These are phyloP conservation scores for Candida montana DNA, from an alignment of 805 yeast species.

Conservation along the genomic window DNA sequence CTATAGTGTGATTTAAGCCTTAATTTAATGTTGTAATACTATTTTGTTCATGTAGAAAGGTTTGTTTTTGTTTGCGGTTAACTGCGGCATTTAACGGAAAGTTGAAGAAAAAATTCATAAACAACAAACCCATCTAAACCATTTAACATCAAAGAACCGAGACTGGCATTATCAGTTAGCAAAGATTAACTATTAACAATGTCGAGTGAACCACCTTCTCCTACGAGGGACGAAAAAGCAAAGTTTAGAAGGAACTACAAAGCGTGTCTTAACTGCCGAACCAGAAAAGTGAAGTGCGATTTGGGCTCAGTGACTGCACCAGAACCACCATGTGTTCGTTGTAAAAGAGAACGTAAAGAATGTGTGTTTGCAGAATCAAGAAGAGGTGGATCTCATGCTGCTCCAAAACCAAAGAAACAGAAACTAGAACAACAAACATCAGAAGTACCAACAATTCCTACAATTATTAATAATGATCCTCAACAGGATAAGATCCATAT, in stretches of 20 bases:
- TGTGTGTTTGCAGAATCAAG: constrained; percentile 65
- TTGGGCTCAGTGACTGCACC: constrained; percentile 73
- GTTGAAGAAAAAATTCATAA: neutral
- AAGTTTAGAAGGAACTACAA: constrained; percentile 61
- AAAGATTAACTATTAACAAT: no score
- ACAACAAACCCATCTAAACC: neutral
- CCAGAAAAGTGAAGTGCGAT: constrained; percentile 82
- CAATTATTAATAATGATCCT: neutral
- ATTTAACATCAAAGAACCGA: no score
- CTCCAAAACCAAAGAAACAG: constrained; percentile 22
- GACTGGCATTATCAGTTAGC: no score
- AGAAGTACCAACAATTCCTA: neutral
- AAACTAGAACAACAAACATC: constrained; percentile 12
- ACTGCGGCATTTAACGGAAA: neutral
- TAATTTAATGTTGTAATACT: no score
- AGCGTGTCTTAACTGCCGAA: constrained; percentile 84
- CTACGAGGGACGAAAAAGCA: constrained; percentile 6
- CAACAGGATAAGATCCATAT: neutral
- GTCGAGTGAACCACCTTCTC: no score
- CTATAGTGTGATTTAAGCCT: no score
- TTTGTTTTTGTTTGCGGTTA: neutral
- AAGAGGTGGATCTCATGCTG: constrained; percentile 40
- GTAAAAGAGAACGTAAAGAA: constrained; percentile 74
- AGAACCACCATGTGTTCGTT: constrained; percentile 80
- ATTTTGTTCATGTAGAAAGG: no score